Conservation (phyloP, 306 rosid species). For the Sphenostylis stenocarpa region DNA sequence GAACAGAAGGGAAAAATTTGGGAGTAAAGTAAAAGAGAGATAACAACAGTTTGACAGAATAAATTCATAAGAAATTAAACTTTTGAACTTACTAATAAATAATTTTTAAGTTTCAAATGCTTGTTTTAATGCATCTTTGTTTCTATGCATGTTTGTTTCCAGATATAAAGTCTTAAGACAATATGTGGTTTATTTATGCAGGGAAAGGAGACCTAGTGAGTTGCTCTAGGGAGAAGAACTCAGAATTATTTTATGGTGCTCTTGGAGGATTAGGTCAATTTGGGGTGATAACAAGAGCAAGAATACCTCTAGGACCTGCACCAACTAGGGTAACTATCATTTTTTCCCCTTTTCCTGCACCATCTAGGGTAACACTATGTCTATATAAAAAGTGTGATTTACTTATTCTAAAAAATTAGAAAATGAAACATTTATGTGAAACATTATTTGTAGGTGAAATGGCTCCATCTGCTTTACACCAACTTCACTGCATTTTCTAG, state of each 20-base stretch:
- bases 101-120: background rate
- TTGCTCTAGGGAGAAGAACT: constrained; percentile 43
- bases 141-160: background rate
- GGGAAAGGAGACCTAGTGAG: constrained; percentile 66
- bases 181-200: no score
- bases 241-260: constrained; percentile 54
- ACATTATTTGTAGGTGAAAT: constrained; percentile 46
- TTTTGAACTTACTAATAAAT: background rate
- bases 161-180: no score
- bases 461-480: constrained; percentile 58
- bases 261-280: constrained; percentile 93
- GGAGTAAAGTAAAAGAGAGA: background rate
- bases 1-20: background rate
- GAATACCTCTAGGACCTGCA: constrained; percentile 57
- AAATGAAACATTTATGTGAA: background rate
- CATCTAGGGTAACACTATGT: no score
- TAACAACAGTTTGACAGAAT: background rate
- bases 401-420: no score
- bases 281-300: constrained; percentile 77
- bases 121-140: background rate
- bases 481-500: constrained; percentile 49
- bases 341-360: no score
- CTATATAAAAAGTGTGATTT: no score
- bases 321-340: constrained; percentile 49
- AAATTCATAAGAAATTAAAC: background rate